These are phyloP conservation scores for Trametes cingulata DNA, from an alignment of 768 basidiomycete species.

Conservation along the genomic window DNA sequence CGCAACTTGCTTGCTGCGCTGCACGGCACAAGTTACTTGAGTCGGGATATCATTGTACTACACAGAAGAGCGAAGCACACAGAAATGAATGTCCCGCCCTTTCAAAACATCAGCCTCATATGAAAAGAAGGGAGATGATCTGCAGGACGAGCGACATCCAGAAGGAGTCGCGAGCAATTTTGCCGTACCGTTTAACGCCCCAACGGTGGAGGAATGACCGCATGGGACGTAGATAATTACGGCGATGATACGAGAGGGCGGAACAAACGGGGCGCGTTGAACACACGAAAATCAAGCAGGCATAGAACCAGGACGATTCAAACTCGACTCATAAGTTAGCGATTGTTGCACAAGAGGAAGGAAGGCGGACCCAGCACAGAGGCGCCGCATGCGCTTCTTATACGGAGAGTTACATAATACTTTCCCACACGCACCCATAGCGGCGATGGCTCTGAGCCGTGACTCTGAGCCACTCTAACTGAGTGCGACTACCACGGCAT, in stretches of 20 bases:
- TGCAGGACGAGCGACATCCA: conserved; percentile 42
- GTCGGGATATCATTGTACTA: no score
- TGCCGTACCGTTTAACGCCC: conserved; percentile 73
- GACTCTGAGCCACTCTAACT: not conserved
- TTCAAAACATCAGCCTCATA: conserved; percentile 51
- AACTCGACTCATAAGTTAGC: no score
- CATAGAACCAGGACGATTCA: no score
- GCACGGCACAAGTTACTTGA: no score
- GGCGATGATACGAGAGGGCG: not conserved
- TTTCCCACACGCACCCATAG: no score
- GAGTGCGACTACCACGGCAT: no score
- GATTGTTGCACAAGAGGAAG: no score
- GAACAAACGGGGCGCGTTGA: not conserved
- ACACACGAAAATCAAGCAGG: not conserved
- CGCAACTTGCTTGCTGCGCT: no score
- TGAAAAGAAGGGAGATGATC: conserved; percentile 53
- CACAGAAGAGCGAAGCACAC: not conserved
- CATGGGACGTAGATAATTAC: conserved; percentile 32
- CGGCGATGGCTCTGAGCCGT: no score
- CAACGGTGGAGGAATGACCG: conserved; percentile 43
- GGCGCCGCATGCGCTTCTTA: no score
- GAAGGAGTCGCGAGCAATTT: conserved; percentile 36
- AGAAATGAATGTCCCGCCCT: conserved; percentile 24
- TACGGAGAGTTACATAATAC: no score
- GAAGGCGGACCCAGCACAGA: no score